phyloP scores from a whole-genome alignment of 2,329 filamentous ascomycete species.

The Acrodontium crateriforme region DNA sequence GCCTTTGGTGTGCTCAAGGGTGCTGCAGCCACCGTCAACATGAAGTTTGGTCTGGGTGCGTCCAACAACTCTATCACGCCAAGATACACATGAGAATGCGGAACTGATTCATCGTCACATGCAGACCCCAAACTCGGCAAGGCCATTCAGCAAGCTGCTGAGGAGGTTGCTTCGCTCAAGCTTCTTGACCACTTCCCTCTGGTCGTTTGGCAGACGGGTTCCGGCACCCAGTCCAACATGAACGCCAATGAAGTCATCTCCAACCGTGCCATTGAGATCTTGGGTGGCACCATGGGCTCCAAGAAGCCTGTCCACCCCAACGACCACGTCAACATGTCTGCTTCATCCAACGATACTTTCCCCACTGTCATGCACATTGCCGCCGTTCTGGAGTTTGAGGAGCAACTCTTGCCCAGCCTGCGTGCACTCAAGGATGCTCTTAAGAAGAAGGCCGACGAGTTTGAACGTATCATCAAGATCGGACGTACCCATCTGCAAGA shows the following conservation, averaged over 20 bases:
- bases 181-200: conserved; percentile 95
- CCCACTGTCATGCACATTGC: conserved; percentile 99
- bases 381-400: conserved; percentile 83
- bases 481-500: conserved; percentile 95
- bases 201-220: conserved; percentile 98
- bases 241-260: conserved; percentile 99
- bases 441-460: conserved; percentile 77
- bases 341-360: conserved; percentile 98
- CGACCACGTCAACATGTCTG: conserved; percentile 98
- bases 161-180: conserved; percentile 86
- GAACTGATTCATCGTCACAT: background rate
- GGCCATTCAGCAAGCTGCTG: conserved; percentile 87
- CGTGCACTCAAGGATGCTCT: conserved; percentile 70
- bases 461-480: conserved; percentile 96
- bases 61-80: conserved; percentile 11
- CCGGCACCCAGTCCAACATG: conserved; percentile 99
- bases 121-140: conserved; percentile 73
- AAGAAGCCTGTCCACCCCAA: conserved; percentile 99
- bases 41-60: conserved; percentile 77
- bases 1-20: conserved; percentile 97
- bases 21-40: conserved; percentile 88
- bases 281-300: conserved; percentile 83
- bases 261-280: conserved; percentile 95
- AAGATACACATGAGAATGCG: background rate
- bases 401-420: conserved; percentile 69